Conservation (phyloP, 2,329 filamentous ascomycete genomes). For the Domatiomyces globalis region DNA sequence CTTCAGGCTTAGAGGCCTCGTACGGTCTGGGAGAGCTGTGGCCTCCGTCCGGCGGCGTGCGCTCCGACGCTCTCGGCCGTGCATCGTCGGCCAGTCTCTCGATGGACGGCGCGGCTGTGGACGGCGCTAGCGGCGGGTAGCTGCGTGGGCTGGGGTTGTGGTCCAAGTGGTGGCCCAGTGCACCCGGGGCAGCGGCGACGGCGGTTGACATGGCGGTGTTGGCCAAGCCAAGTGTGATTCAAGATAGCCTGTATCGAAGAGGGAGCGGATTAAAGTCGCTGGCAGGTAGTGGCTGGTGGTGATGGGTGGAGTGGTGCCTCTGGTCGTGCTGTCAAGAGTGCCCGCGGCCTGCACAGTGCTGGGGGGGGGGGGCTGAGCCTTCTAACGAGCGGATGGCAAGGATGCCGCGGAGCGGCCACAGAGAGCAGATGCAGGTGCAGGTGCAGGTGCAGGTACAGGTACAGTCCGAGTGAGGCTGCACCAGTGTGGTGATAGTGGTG, state of each 20-base stretch:
- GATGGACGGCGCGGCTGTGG: slow-evolving; percentile 19
- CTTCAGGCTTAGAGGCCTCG: slow-evolving; percentile 34
- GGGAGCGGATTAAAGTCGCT: no score
- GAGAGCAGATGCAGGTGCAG: background rate
- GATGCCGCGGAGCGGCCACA: background rate
- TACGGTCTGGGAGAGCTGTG: slow-evolving; percentile 31
- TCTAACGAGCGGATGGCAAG: background rate
- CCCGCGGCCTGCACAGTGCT: no score
- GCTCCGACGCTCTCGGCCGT: background rate
- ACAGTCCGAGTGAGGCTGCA: background rate
- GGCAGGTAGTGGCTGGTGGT: no score
- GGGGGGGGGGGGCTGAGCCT: background rate
- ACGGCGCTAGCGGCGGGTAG: slow-evolving; percentile 29
- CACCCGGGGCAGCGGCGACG: slow-evolving; percentile 32
- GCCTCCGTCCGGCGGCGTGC: background rate
- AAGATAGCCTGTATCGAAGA: no score
- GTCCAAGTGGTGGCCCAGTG: slow-evolving; percentile 31
- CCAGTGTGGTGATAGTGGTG: background rate
- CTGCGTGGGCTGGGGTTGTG: slow-evolving; percentile 32
- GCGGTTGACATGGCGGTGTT: slow-evolving; percentile 32
- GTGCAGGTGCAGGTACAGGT: background rate
- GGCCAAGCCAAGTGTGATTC: background rate
- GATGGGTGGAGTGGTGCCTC: no score
- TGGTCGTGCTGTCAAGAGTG: no score
- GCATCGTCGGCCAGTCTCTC: slow-evolving; percentile 8